Conservation (phyloP, 2,329 filamentous ascomycete species). For the Rosellinia necatrix region DNA sequence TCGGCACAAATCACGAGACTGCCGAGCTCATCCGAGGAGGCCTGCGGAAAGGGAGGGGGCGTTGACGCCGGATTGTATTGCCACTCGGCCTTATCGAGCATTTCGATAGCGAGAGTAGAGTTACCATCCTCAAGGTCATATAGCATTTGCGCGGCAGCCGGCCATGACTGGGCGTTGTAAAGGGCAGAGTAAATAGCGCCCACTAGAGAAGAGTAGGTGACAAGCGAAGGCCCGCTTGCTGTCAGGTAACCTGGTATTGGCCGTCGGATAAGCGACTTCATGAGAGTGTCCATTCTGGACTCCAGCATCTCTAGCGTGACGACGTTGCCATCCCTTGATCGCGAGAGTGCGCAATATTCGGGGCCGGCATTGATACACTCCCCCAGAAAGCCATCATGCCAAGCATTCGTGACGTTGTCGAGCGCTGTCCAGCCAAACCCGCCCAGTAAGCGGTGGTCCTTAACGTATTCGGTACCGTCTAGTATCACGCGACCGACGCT, state of each 20-base stretch:
- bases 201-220: slow-evolving; percentile 53
- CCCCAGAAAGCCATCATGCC: slow-evolving; percentile 55
- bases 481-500: slow-evolving; percentile 54
- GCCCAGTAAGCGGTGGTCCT: slow-evolving; percentile 50
- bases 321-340: slow-evolving; percentile 33
- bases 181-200: slow-evolving; percentile 46
- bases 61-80: slow-evolving; percentile 47
- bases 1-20: slow-evolving; percentile 53
- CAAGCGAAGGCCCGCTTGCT: slow-evolving; percentile 47
- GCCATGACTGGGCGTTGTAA: slow-evolving; percentile 52
- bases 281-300: slow-evolving; percentile 45
- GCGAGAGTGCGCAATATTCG: slow-evolving; percentile 50
- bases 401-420: slow-evolving; percentile 55
- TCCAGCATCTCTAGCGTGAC: slow-evolving; percentile 46
- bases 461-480: slow-evolving; percentile 54
- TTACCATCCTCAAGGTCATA: slow-evolving; percentile 52
- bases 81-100: slow-evolving; percentile 47
- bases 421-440: slow-evolving; percentile 54
- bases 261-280: slow-evolving; percentile 45
- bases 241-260: slow-evolving; percentile 47
- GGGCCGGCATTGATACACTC: slow-evolving; percentile 55
- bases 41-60: slow-evolving; percentile 35
- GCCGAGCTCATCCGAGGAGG: slow-evolving; percentile 46
- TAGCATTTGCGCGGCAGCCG: slow-evolving; percentile 47
- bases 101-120: slow-evolving; percentile 46